phyloP scores from a whole-genome alignment of 306 rosid species.

The Canavalia gladiata region DNA sequence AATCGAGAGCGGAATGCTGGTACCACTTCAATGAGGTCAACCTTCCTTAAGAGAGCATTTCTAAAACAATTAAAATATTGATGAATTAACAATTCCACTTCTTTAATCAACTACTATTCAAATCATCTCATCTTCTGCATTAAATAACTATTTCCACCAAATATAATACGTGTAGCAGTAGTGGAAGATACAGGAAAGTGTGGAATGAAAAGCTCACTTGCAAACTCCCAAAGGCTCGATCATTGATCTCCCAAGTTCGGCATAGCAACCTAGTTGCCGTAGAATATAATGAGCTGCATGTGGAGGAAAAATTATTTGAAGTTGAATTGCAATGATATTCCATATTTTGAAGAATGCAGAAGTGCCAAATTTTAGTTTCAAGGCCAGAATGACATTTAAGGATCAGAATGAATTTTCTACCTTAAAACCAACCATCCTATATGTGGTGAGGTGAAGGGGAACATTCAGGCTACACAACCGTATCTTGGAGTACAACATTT shows the following conservation, averaged over 20 bases:
- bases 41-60: constrained; percentile 26
- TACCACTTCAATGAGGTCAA: constrained; percentile 20
- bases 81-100: constrained; percentile 27
- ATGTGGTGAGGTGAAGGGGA: constrained; percentile 11
- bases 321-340: constrained; percentile 20
- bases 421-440: constrained; percentile 25
- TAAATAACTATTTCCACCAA: constrained; percentile 13
- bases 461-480: constrained; percentile 1
- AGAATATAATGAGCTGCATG: constrained; percentile 78
- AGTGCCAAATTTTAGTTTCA: constrained; percentile 20
- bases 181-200: constrained; percentile 40
- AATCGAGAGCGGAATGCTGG: constrained; percentile 1
- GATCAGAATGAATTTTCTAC: constrained; percentile 20
- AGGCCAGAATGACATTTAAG: constrained; percentile 24
- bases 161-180: constrained; percentile 4
- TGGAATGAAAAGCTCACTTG: constrained; percentile 65
- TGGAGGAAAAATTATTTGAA: constrained; percentile 23
- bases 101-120: constrained; percentile 31
- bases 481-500: constrained; percentile 9
- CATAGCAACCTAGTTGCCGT: constrained; percentile 89
- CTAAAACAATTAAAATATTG: constrained; percentile 4
- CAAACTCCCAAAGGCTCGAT: constrained; percentile 90
- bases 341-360: constrained; percentile 25
- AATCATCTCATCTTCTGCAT: constrained; percentile 28
- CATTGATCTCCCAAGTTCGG: constrained; percentile 96